Base-by-base conservation (phyloP, 2,329 filamentous ascomycete species). In the Talaromyces sp. region DNA sequence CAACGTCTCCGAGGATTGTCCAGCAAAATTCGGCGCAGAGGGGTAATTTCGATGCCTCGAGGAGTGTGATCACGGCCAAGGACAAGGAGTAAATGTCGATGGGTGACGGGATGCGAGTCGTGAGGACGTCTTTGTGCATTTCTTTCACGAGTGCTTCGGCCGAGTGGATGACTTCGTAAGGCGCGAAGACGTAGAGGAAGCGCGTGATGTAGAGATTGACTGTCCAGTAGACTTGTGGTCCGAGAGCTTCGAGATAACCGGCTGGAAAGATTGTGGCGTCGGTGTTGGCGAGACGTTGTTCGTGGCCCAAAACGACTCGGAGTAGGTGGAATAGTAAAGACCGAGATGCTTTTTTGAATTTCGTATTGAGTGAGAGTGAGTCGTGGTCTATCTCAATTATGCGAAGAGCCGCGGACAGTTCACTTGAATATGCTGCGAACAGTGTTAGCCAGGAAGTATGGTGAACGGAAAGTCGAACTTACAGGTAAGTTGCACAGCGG, bases 1-100 rank as follows among this genome's bases (percentile, higher is more conserved):
- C 82, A 3, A 85, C 83, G 61, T 82, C 82, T 31, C 80, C 77
- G n/a, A 89, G 74, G 0, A 73, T 66, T 5, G 73, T 71, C 77
- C 78, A 80, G 67, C 77, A 79, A 61, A 79, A 74, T 54, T 70
- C 73, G 2, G 75, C 67, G 54, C 76, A 69, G 51, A 78, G 77
- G 5, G 77, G 77, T 38, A 80, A 70, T 31, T 79, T 78, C 5
- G 77, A 78, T 2, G 77, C 73, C 65, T 80, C 79, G 2, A 80
- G 73, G 7, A 80, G 74, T 36, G 78, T 80, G 72, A 80, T 77
- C 8, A 77, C 73, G 19, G 78, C 77, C 36, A 80, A 68, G 5
- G 77, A 76, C 19, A 80, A 67, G 54, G 77, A 78, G 67, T 80
- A 78, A 29, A 79, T 67, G 61, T 80, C 78, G 59, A 80, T 78